Conservation (phyloP, 805 yeast species). For the Wickerhamomyces chaumierensis region DNA sequence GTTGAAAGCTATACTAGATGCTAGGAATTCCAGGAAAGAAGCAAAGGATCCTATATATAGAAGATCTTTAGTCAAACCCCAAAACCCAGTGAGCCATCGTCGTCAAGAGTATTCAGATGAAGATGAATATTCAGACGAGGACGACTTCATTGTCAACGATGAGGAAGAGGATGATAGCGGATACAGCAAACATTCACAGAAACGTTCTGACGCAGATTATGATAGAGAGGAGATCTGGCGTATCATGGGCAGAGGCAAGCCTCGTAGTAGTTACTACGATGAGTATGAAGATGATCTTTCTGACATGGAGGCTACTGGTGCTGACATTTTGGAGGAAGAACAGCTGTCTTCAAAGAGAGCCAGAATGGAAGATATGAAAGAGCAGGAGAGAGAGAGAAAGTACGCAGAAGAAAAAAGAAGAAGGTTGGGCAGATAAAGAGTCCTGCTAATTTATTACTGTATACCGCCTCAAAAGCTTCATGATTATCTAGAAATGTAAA, state of each 20-base stretch:
- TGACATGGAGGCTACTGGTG: conserved; percentile 92
- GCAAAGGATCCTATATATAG: too few relatives aligned
- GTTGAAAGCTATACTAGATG: conserved; percentile 34
- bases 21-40: conserved; percentile 15
- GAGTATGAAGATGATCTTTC: conserved; percentile 37
- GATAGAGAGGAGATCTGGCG: conserved; percentile 87
- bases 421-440: conserved; percentile 16
- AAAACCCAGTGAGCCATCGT: too few relatives aligned
- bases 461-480: too few relatives aligned
- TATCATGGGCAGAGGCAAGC: conserved; percentile 58
- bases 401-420: conserved; percentile 38
- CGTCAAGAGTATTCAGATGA: too few relatives aligned
- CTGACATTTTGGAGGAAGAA: conserved; percentile 81
- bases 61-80: too few relatives aligned
- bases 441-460: too few relatives aligned
- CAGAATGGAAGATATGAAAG: conserved; percentile 62
- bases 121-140: conserved; percentile 35
- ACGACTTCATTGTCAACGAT: conserved; percentile 51
- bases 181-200: neutral
- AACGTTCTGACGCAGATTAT: conserved; percentile 33
- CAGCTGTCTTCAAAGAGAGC: conserved; percentile 57
- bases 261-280: conserved; percentile 30
- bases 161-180: conserved; percentile 15
- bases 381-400: conserved; percentile 46
- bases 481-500: neutral